Conservation (phyloP, 345 rosid genomes). For the Gossypioides kirkii region DNA sequence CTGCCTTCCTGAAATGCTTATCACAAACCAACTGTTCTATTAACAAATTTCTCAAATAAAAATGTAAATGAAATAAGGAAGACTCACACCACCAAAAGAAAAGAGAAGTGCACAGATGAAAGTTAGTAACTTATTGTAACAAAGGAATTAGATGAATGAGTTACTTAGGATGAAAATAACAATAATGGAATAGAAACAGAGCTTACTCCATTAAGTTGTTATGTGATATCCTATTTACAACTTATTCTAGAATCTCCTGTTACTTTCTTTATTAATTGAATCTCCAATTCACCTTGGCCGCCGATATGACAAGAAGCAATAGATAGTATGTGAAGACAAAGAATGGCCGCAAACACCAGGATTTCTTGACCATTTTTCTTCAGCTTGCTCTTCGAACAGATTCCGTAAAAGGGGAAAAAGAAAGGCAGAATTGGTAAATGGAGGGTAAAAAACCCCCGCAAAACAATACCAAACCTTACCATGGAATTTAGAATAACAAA, state of each 20-base stretch:
- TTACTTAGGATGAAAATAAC: neutral
- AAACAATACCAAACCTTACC: neutral
- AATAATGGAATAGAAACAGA: conserved; percentile 7
- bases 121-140: neutral
- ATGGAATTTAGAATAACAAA: neutral
- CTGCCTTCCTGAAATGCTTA: neutral
- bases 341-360: neutral
- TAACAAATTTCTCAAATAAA: neutral
- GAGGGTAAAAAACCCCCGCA: neutral
- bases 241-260: neutral
- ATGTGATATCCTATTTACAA: neutral
- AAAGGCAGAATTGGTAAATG: neutral
- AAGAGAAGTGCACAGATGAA: neutral
- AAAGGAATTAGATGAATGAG: neutral
- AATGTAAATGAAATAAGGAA: neutral
- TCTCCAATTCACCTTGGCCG: neutral
- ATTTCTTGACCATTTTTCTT: conserved; percentile 13
- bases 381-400: neutral
- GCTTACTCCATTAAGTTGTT: neutral
- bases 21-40: neutral
- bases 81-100: neutral
- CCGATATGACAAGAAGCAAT: neutral
- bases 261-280: neutral
- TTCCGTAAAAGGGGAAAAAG: neutral
- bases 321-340: neutral